A percentile compares a stretch with the other conserved stretches of the same genome.
Evolutionary conservation across 2,329 filamentous ascomycete species (phyloP).

Genomic region (Thermochaetoides dissita): DNA sequence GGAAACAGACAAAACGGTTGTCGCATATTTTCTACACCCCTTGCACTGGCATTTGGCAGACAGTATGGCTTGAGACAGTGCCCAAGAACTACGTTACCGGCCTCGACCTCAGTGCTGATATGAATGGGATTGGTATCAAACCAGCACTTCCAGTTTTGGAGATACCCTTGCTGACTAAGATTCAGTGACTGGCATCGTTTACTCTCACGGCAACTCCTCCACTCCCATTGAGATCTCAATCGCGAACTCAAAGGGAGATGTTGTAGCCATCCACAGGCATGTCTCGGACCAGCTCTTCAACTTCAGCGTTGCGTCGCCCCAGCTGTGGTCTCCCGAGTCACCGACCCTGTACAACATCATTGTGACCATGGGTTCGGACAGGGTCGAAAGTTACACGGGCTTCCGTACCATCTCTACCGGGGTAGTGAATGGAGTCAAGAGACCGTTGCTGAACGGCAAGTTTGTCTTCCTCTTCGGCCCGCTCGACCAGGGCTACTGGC

Average conservation of each 20-base stretch:
- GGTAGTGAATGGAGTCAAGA: constrained; percentile 40
- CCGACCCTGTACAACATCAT: constrained; percentile 52
- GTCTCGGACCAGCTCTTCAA: constrained; percentile 35
- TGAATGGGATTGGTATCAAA: constrained; percentile 33
- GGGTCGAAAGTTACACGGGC: constrained; percentile 50
- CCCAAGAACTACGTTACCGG: constrained; percentile 42
- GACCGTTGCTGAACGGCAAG: constrained; percentile 54
- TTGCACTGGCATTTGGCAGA: constrained; percentile 63
- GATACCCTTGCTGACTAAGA: neutral
- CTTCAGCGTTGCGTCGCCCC: constrained; percentile 38
- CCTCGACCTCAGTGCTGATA: constrained; percentile 44
- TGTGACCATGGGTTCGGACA: constrained; percentile 37
- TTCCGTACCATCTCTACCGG: constrained; percentile 50
- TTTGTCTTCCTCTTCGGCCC: constrained; percentile 56
- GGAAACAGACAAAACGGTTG: constrained; percentile 46
- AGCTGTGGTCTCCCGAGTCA: constrained; percentile 51
- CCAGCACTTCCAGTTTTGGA: too few species aligned
- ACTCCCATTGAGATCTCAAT: constrained; percentile 25
- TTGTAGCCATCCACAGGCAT: constrained; percentile 30
- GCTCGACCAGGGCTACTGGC: constrained; percentile 59
- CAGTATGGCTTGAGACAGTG: constrained; percentile 55
- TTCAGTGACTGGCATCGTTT: constrained; percentile 41
- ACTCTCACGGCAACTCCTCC: constrained; percentile 22
- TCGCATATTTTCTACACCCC: constrained; percentile 58
- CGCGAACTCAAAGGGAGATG: constrained; percentile 22